Percentiles rank a stretch among this genome's conserved stretches.
Conservation (phyloP, 257 asterid genomes). For the Ligustrum vulgare region DNA sequence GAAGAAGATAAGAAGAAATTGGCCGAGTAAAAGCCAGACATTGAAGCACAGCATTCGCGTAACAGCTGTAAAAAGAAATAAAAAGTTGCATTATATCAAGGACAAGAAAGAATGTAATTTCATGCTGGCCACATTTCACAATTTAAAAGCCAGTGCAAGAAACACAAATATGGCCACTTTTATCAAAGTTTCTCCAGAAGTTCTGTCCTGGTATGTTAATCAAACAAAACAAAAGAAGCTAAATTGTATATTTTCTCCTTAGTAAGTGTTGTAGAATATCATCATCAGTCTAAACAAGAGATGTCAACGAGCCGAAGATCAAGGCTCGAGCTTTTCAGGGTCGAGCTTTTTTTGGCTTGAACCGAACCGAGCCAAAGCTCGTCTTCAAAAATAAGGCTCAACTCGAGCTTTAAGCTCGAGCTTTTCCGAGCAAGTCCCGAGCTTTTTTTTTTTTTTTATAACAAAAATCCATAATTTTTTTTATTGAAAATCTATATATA, state of each 20-base stretch:
- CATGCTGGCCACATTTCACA: background rate
- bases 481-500: too few relatives aligned
- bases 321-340: too few relatives aligned
- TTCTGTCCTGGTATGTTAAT: background rate
- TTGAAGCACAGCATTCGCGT: slow-evolving; percentile 71
- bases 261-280: background rate
- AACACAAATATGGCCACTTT: background rate
- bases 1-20: slow-evolving; percentile 52
- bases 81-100: slow-evolving; percentile 12
- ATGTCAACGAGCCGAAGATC: too few relatives aligned
- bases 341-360: too few relatives aligned
- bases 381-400: too few relatives aligned
- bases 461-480: too few relatives aligned
- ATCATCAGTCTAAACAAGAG: background rate
- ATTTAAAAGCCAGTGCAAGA: background rate
- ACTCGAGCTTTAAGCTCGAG: too few relatives aligned
- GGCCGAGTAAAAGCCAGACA: slow-evolving; percentile 64
- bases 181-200: background rate
- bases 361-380: too few relatives aligned
- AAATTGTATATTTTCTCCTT: background rate
- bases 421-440: too few relatives aligned
- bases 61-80: slow-evolving; percentile 50
- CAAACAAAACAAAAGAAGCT: background rate
- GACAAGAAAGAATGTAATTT: background rate
- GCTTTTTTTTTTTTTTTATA: too few relatives aligned